These are phyloP conservation scores for Eucalyptus paniculata DNA, from an alignment of 345 rosid species.

Conservation along the genomic window DNA sequence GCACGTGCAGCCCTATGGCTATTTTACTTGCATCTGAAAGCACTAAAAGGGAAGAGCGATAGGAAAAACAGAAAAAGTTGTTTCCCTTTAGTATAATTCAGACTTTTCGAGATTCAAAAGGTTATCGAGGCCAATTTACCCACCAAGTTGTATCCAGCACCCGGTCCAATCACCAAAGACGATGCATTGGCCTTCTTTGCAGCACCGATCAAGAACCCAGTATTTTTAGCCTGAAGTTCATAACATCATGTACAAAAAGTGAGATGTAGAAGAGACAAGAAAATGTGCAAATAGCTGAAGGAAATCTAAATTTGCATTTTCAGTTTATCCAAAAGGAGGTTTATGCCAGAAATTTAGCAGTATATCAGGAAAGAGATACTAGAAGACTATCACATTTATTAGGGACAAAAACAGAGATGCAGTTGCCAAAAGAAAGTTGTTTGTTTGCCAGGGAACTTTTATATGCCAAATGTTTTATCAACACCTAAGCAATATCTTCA, in stretches of 20 bases:
- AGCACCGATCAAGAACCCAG: slow-evolving; percentile 73
- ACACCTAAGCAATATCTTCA: neutral
- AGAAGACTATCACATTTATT: neutral
- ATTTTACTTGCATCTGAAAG: neutral
- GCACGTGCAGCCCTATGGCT: neutral
- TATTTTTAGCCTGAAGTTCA: slow-evolving; percentile 36
- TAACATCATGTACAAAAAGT: neutral
- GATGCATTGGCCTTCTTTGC: slow-evolving; percentile 40
- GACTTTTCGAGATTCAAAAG: neutral
- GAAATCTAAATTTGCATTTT: neutral
- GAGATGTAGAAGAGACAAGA: neutral
- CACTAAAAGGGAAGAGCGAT: neutral
- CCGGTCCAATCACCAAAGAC: slow-evolving; percentile 79
- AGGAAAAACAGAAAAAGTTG: neutral
- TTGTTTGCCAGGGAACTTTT: neutral
- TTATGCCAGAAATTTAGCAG: neutral
- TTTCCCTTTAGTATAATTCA: neutral
- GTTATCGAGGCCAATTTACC: neutral
- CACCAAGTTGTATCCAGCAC: slow-evolving; percentile 88
- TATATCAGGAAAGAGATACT: neutral
- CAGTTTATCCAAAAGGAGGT: neutral
- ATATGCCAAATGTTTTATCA: neutral
- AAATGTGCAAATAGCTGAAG: neutral
- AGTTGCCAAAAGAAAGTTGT: neutral
- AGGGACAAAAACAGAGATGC: neutral